These are phyloP conservation scores for Plasmopara viticola DNA, from an alignment of 352 stramenopile species.

Conservation along the genomic window DNA sequence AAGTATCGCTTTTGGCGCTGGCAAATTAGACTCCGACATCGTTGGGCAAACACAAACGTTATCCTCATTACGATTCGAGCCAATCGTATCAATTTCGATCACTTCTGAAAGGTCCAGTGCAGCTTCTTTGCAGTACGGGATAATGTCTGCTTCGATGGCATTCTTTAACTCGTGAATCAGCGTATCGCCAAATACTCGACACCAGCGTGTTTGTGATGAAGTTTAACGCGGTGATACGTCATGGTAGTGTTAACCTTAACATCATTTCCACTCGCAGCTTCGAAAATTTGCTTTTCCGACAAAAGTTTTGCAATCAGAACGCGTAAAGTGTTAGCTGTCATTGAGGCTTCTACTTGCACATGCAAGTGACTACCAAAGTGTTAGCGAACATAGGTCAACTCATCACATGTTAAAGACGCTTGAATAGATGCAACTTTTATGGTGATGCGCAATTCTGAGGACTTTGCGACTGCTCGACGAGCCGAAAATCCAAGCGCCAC, in stretches of 20 bases:
- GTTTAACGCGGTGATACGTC: conserved; percentile 30
- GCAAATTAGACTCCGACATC: conserved; percentile 10
- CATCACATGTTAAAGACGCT: conserved; percentile 25
- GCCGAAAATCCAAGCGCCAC: conserved; percentile 42
- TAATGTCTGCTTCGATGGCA: conserved; percentile 26
- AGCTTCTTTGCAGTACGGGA: conserved; percentile 18
- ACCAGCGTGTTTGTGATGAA: conserved; percentile 22
- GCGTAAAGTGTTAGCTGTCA: conserved; percentile 59
- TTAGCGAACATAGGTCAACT: conserved; percentile 15
- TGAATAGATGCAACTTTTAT: conserved; percentile 28
- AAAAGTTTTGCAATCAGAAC: conserved; percentile 38
- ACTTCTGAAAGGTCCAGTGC: conserved; percentile 26
- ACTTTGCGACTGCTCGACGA: conserved; percentile 30
- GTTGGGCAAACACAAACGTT: conserved; percentile 31
- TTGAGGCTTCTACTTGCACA: conserved; percentile 38
- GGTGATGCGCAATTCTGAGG: conserved; percentile 44
- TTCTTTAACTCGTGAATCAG: conserved; percentile 20
- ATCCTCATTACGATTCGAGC: no score
- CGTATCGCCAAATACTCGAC: conserved; percentile 16
- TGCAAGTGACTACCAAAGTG: conserved; percentile 15
- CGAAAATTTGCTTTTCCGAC: conserved; percentile 20
- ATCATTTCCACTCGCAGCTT: not conserved
- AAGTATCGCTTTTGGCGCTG: conserved; percentile 1
- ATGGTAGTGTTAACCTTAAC: conserved; percentile 19
- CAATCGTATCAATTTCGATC: no score